Evolutionary conservation across 148 eudicot genomes (phyloP).

Genomic region (Cornus florida): DNA sequence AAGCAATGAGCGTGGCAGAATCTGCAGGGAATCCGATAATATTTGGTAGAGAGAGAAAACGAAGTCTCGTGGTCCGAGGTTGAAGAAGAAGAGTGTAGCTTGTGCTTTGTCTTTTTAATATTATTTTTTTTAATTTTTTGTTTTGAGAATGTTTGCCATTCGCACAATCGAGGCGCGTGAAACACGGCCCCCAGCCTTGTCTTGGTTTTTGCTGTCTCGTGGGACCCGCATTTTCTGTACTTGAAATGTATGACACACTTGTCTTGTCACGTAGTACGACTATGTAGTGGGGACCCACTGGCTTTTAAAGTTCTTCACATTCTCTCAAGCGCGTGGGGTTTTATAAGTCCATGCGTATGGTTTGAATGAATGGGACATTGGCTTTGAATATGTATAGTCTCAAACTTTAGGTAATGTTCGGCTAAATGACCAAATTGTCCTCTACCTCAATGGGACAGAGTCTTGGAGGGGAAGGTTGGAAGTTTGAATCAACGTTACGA

Average conservation of each 20-base stretch:
- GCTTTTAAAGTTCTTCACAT: too few relatives aligned
- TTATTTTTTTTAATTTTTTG: not conserved
- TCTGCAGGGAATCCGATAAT: constrained; percentile 42
- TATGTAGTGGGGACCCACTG: too few relatives aligned
- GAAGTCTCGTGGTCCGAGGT: constrained; percentile 34
- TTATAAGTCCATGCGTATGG: too few relatives aligned
- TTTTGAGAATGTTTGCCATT: constrained; percentile 31
- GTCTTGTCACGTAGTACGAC: too few relatives aligned
- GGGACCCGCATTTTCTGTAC: not conserved
- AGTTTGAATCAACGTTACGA: too few relatives aligned
- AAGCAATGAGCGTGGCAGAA: constrained; percentile 33
- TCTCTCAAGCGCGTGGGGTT: too few relatives aligned
- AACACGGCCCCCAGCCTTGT: constrained; percentile 1
- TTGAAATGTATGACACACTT: not conserved
- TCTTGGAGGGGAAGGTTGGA: too few relatives aligned
- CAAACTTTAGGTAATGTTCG: too few relatives aligned
- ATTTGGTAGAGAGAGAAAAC: not conserved
- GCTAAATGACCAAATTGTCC: too few relatives aligned
- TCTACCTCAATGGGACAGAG: too few relatives aligned
- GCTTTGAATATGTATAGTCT: too few relatives aligned
- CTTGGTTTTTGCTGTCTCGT: not conserved
- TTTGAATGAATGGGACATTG: too few relatives aligned
- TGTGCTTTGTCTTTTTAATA: not conserved
- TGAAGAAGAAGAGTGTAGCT: not conserved
- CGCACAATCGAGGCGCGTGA: constrained; percentile 36